These are phyloP conservation scores for Aspergillus sp. DNA, from an alignment of 2,329 filamentous ascomycete genomes.

Conservation along the genomic window DNA sequence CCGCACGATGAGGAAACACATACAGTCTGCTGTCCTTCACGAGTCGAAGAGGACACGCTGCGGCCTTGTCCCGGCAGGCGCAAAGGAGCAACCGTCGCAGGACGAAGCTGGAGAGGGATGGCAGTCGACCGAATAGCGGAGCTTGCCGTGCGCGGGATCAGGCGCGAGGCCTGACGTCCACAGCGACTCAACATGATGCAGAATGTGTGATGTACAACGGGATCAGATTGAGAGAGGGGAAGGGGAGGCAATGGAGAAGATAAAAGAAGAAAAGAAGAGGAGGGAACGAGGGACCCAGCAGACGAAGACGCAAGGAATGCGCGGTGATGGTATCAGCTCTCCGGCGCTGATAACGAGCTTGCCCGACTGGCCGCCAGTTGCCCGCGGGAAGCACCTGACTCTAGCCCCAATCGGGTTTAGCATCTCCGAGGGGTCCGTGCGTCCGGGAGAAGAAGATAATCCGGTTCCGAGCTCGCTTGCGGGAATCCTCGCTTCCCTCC, in stretches of 20 bases:
- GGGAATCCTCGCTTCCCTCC: constrained; percentile 16
- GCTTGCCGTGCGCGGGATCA: constrained; percentile 36
- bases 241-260: constrained; percentile 35
- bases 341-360: not conserved
- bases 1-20: not conserved
- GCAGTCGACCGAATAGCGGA: constrained; percentile 28
- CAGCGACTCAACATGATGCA: constrained; percentile 37
- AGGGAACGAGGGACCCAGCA: constrained; percentile 13
- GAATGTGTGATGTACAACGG: constrained; percentile 28
- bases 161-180: constrained; percentile 35
- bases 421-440: constrained; percentile 19
- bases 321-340: constrained; percentile 6
- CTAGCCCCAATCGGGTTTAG: constrained; percentile 26
- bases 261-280: constrained; percentile 13
- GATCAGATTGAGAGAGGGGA: not conserved
- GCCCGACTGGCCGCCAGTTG: constrained; percentile 27
- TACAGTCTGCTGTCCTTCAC: constrained; percentile 47
- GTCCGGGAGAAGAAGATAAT: constrained; percentile 2
- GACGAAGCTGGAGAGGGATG: constrained; percentile 21
- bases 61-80: constrained; percentile 34
- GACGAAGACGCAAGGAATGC: constrained; percentile 23
- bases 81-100: constrained; percentile 25
- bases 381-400: constrained; percentile 38
- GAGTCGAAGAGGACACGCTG: constrained; percentile 40
- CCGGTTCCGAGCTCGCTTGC: constrained; percentile 8